A percentile compares a stretch with the other conserved stretches of the same genome.
Conservation (phyloP, 371 early-diverging fungal species). For the Lichtheimia ornata region DNA sequence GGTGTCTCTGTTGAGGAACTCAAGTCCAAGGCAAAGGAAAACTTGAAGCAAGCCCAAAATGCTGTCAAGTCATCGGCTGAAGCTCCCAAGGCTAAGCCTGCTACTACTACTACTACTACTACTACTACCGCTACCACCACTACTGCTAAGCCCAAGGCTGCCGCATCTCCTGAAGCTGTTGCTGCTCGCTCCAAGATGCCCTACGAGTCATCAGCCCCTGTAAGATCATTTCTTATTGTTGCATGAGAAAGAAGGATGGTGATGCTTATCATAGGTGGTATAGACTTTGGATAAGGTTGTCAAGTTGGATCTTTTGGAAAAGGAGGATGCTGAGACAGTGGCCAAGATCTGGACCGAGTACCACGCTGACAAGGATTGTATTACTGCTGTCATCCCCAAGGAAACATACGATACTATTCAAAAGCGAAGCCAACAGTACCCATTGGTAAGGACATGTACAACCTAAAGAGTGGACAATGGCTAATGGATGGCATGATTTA, state of each 20-base stretch:
- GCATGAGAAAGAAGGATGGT: not conserved
- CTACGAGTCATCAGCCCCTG: constrained; percentile 50
- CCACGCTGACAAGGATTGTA: constrained; percentile 68
- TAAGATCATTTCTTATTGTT: constrained; percentile 16
- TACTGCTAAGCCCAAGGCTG: constrained; percentile 15
- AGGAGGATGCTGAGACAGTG: constrained; percentile 68
- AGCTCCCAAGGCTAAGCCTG: constrained; percentile 10
- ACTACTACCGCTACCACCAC: not conserved
- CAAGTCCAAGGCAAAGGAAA: constrained; percentile 48
- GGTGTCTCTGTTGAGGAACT: constrained; percentile 53
- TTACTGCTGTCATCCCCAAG: constrained; percentile 79
- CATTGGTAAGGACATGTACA: constrained; percentile 59
- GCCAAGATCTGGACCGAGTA: constrained; percentile 83
- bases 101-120: constrained; percentile 10
- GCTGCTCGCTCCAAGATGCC: constrained; percentile 36
- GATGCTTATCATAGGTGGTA: not conserved
- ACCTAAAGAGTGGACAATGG: too few species aligned
- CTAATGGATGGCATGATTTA: constrained; percentile 21
- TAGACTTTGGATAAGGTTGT: constrained; percentile 80
- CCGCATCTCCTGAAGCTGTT: constrained; percentile 32
- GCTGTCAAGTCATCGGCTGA: constrained; percentile 23
- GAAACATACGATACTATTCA: constrained; percentile 71
- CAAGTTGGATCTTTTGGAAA: constrained; percentile 67
- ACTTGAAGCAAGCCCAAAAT: constrained; percentile 24
- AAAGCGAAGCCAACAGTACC: constrained; percentile 64